Percentiles rank a stretch among this genome's conserved stretches.
These are phyloP conservation scores for Xerocomus minutiporus DNA, from an alignment of 1,284 basidiomycete species.

Conservation along the genomic window DNA sequence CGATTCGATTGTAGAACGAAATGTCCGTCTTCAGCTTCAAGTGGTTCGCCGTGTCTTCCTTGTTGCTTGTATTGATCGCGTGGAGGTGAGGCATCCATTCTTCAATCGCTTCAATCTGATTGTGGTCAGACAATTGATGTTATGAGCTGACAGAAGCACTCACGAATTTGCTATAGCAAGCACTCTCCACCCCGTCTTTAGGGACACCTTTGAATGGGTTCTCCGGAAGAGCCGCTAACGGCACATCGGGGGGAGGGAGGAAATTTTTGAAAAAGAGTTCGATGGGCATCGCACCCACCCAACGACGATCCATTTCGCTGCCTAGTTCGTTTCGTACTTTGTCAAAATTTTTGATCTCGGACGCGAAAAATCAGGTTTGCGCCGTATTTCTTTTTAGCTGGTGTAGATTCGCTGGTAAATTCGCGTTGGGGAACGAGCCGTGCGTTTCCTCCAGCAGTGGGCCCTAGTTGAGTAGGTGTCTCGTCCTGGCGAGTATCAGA, in stretches of 20 bases:
- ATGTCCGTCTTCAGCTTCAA: conserved; percentile 1
- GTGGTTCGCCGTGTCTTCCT: not conserved
- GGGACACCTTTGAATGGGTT: conserved; percentile 1
- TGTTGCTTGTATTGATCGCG: not conserved
- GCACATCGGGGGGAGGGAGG: not conserved
- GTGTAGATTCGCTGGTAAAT: not conserved
- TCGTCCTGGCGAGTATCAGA: not conserved
- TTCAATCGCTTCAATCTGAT: not conserved
- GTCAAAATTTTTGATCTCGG: not conserved
- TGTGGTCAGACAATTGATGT: accelerated
- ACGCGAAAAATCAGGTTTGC: not conserved
- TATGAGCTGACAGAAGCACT: not conserved
- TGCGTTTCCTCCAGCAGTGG: not conserved
- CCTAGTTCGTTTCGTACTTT: not conserved
- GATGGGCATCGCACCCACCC: conserved; percentile 1
- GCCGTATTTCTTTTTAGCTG: not conserved
- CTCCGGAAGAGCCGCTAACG: not conserved
- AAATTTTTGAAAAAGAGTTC: not conserved
- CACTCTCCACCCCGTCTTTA: not conserved
- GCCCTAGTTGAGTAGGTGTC: no score
- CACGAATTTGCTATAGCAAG: conserved; percentile 1
- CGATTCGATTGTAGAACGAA: not conserved
- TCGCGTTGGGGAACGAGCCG: not conserved
- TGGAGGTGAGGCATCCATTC: not conserved
- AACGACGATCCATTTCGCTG: not conserved